phyloP scores from a whole-genome alignment of 208 protist species.

The Leishmania turanica region DNA sequence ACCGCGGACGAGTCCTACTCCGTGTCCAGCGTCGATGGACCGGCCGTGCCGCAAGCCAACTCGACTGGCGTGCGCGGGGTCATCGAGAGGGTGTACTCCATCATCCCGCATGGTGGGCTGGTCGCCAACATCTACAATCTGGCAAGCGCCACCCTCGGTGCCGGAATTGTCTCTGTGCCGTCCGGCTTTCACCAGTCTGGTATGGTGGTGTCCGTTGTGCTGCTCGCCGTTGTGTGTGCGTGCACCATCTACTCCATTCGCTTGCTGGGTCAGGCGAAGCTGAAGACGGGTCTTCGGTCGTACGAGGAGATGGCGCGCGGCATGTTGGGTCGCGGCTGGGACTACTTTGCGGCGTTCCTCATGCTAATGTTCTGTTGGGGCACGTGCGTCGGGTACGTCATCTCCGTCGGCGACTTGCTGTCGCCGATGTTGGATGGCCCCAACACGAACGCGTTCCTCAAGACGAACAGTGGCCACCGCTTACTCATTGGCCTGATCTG shows the following conservation, averaged over 20 bases:
- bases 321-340: slow-evolving; percentile 64
- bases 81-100: slow-evolving; percentile 18
- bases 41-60: background rate
- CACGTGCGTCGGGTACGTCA: slow-evolving; percentile 79
- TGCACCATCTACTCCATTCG: slow-evolving; percentile 84
- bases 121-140: slow-evolving; percentile 75
- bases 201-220: slow-evolving; percentile 52
- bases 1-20: background rate
- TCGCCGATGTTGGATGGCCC: slow-evolving; percentile 45
- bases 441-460: slow-evolving; percentile 45
- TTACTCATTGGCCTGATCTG: slow-evolving; percentile 55
- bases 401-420: slow-evolving; percentile 71
- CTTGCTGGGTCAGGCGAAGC: slow-evolving; percentile 54
- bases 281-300: slow-evolving; percentile 70
- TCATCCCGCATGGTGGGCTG: slow-evolving; percentile 75
- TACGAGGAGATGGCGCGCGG: slow-evolving; percentile 80
- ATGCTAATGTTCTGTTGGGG: slow-evolving; percentile 89
- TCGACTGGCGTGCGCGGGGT: background rate
- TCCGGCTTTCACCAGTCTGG: slow-evolving; percentile 70
- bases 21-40: background rate
- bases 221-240: slow-evolving; percentile 48
- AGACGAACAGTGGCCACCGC: slow-evolving; percentile 43
- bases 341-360: slow-evolving; percentile 72
- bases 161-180: slow-evolving; percentile 76
- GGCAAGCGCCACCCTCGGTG: slow-evolving; percentile 74